Base-by-base conservation (phyloP, 345 rosid species). In the Noccaea caerulescens region DNA sequence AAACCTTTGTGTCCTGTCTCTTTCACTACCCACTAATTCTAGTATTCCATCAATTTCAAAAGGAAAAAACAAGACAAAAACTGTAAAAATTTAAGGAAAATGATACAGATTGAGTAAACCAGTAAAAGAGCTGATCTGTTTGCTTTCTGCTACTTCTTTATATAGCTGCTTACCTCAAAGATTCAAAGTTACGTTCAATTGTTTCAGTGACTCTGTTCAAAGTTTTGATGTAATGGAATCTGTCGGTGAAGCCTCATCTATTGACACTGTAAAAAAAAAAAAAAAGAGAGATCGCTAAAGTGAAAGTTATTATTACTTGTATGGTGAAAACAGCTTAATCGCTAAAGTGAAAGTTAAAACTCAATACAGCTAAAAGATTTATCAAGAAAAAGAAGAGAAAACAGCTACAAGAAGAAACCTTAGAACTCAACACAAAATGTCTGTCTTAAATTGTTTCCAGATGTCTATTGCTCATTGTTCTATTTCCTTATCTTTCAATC, bases 1-100 rank as follows among this genome's bases (percentile, higher is more conserved):
- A 73, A 73, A 66, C 67, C 72, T 73, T 73, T 66, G 72, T 58
- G 77, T 50, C 67, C 8, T 58, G 67, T 66, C 77, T 73, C 67
- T 73, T 66, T 73, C 77, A 58, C 72, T 42, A 58, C 44, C 77
- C 67, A 73, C 61, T 73, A 66, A 49, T 73, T 58, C 54, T 66
- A 66, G 72, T 73, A 73, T 58, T 66, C 37, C 55, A 58, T 7
- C 9, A 2, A 12, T 11, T 3, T 7, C n/a, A 18, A 16, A 1
- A 39, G 18, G 7, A 27, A 18, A 30, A 55, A 39, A 14, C 6
- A 64, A 56, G 51, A 38, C 8, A 56, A 37, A 43, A 55, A 54
- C 49, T 43, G 69, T 62, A 33, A 64, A 56, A 18, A 10, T 34
- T 47, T 39, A 58, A 49, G 42, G 32, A 49, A 34, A 42, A 36